Evolutionary conservation across 2,329 filamentous ascomycete genomes (phyloP), one percentile per base, ranked within the genome.

Genomic region (Corniculantispora saksenae): DNA sequence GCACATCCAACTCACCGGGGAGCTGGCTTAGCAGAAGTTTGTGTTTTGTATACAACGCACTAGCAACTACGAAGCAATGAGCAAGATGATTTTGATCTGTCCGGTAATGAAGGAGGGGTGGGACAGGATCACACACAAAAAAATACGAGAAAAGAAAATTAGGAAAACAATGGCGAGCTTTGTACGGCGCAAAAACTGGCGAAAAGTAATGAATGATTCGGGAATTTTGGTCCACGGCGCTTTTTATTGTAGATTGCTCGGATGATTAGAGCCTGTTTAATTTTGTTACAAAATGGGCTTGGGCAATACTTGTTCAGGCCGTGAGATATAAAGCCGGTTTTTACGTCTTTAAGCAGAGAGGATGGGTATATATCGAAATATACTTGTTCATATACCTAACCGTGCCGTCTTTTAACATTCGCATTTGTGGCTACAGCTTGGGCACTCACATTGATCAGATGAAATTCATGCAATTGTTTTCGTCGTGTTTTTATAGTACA

Each of bases 41-140:
- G 61, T 57, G 61, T 63, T 57, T 63, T 63, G 61, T 57, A 63
- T 57, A 63, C 60, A 40, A 50, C 40, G 38, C 61, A 57, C 51
- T 29, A 40, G 35, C 59, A 45, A 61, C 59, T 63, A 57, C 61
- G 27, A 61, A 54, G 47, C 61, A 38, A 56, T n/a, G 53, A 40
- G 21, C n/a, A 51, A 21, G 61, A 57, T 13, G 27, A 38, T 17
- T 47, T 13, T 48, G 23, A 17, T 25, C 53, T 56, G 53, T 50
- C 53, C 43, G 17, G 40, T 63, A 56, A 63, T 50, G 51, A 50
- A 32, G 19, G 9, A 13, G 60, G 21, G 13, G 43, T 47, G 29
- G 50, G 43, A 40, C 53, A 63, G 61, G 23, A 56, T 38, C 40
- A 27, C 38, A 48, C 40, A 27, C 38, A 48, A 54, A 56, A 47